Conservation (phyloP, 352 stramenopile species). For the Pythium brachiatum region DNA sequence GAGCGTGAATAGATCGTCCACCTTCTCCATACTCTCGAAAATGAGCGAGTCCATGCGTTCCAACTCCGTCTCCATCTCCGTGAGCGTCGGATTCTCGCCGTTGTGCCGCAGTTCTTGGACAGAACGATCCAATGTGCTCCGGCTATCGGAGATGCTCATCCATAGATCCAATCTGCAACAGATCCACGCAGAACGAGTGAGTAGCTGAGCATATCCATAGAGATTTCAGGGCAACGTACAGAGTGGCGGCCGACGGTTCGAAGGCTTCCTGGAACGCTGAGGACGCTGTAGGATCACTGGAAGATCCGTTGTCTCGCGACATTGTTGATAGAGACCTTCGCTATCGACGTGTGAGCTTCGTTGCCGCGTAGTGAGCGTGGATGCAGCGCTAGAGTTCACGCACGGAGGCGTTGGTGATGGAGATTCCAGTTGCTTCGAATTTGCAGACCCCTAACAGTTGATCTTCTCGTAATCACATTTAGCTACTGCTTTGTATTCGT, state of each 20-base stretch:
- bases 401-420: neutral
- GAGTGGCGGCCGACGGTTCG: neutral
- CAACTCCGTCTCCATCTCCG: neutral
- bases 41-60: conserved; percentile 16
- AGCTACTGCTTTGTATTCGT: neutral
- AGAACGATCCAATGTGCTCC: neutral
- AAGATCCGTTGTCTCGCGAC: neutral
- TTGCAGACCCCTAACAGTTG: conserved; percentile 1
- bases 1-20: conserved; percentile 10
- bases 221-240: neutral
- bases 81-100: neutral
- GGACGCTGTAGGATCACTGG: neutral
- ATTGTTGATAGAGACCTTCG: neutral
- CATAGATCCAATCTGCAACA: neutral
- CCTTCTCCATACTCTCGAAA: conserved; percentile 10
- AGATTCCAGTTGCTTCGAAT: neutral
- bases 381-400: neutral
- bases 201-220: no score
- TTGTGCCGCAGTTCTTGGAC: neutral
- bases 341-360: neutral
- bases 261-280: neutral
- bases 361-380: neutral
- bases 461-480: neutral
- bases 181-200: neutral
- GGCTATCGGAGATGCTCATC: conserved; percentile 8